phyloP scores from a whole-genome alignment of 176 grass and related monocot species.

The Cenchrus fungigraminus region DNA sequence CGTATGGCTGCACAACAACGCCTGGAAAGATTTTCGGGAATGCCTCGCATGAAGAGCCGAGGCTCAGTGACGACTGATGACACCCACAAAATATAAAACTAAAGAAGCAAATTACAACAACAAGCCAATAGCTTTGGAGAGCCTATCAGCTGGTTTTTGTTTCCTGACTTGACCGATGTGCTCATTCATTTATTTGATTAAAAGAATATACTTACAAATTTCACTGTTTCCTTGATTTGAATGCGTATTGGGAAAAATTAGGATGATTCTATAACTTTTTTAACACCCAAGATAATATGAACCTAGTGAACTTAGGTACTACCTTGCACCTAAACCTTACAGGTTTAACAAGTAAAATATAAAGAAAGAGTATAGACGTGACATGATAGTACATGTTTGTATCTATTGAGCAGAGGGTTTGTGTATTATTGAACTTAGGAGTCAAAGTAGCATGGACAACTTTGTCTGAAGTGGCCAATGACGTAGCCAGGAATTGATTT shows the following conservation, averaged over 20 bases:
- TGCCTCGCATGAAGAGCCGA: conserved; percentile 38
- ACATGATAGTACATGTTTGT: conserved; percentile 62
- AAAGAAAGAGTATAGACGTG: conserved; percentile 1
- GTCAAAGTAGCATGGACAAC: conserved; percentile 92
- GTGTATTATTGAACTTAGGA: conserved; percentile 77
- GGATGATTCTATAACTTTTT: background rate
- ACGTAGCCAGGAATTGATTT: no score
- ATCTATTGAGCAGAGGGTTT: conserved; percentile 88
- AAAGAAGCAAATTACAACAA: background rate
- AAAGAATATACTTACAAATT: no score
- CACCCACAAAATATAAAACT: background rate
- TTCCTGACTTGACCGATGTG: no score
- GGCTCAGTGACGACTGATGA: background rate
- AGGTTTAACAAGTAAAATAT: background rate
- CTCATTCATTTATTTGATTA: background rate
- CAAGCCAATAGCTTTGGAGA: background rate
- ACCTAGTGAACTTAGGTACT: background rate
- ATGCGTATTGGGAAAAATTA: background rate
- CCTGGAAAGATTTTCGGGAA: conserved; percentile 76
- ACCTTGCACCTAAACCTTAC: background rate
- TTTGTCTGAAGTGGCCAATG: conserved; percentile 48
- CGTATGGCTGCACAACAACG: conserved; percentile 41
- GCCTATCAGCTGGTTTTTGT: background rate
- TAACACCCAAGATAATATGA: conserved; percentile 12
- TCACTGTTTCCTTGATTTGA: no score